These are phyloP conservation scores for Dacryopinax primogenitus DNA, from an alignment of 768 basidiomycete genomes.

Conservation along the genomic window DNA sequence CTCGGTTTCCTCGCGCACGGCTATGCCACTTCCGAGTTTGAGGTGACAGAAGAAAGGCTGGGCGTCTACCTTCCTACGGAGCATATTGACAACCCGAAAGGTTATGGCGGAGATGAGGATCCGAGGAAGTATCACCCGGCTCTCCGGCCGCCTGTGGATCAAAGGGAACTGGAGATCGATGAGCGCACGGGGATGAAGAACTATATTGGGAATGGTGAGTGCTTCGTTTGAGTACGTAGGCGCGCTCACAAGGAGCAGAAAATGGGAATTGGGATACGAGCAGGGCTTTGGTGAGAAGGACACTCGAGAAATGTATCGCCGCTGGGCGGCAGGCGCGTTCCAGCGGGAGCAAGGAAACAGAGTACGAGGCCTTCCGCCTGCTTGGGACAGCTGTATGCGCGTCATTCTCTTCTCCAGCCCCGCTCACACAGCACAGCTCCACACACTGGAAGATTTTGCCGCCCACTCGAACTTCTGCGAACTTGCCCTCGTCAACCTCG, in stretches of 20 bases:
- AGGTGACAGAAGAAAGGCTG: constrained; percentile 72
- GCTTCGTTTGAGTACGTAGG: neutral
- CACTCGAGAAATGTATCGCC: constrained; percentile 65
- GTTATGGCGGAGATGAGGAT: constrained; percentile 72
- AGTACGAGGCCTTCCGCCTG: constrained; percentile 47
- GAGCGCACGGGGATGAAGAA: constrained; percentile 86
- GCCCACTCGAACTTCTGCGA: constrained; percentile 85
- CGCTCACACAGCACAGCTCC: constrained; percentile 33
- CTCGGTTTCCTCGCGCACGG: constrained; percentile 63
- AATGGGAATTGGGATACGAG: constrained; percentile 79
- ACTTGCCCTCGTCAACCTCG: constrained; percentile 59
- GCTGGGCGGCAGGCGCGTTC: constrained; percentile 49
- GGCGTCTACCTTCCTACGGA: constrained; percentile 79
- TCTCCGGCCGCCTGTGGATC: constrained; percentile 73
- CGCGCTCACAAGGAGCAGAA: constrained; percentile 25
- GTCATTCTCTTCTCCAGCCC: constrained; percentile 10
- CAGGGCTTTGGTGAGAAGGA: constrained; percentile 58
- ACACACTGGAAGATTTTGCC: constrained; percentile 75
- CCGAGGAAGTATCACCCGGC: constrained; percentile 61
- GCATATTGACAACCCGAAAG: constrained; percentile 90
- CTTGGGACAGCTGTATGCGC: constrained; percentile 41
- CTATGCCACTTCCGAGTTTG: constrained; percentile 63
- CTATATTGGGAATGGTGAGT: constrained; percentile 57
- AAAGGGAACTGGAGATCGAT: constrained; percentile 74
- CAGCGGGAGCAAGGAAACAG: constrained; percentile 29